Conservation (phyloP, 202 grass and related monocot genomes). For the Elaeis oleifera region DNA sequence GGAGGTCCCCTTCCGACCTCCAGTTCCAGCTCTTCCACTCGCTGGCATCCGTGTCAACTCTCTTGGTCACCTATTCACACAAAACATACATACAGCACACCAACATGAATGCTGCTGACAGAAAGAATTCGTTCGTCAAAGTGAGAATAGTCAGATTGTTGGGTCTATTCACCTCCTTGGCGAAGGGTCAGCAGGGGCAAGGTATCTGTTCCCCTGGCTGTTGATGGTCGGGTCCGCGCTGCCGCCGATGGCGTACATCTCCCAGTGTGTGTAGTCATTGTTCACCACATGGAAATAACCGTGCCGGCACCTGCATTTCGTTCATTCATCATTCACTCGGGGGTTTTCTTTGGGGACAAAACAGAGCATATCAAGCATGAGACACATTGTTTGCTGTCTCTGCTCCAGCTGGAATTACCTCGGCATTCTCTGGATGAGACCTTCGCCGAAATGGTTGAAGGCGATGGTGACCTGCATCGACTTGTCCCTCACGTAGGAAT, state of each 20-base stretch:
- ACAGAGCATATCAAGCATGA: background rate
- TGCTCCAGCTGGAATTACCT: background rate
- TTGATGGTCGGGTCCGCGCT: slow-evolving; percentile 14
- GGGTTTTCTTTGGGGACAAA: too few species aligned
- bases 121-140: background rate
- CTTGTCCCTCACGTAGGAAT: slow-evolving; percentile 14
- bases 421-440: slow-evolving; percentile 23
- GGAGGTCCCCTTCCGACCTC: slow-evolving; percentile 18
- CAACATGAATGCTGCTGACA: background rate
- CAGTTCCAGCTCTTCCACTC: slow-evolving; percentile 17
- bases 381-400: background rate
- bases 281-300: slow-evolving; percentile 22
- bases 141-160: too few species aligned
- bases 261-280: slow-evolving; percentile 23
- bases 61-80: slow-evolving; percentile 8
- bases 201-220: slow-evolving; percentile 23
- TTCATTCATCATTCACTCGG: too few species aligned
- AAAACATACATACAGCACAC: background rate
- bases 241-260: slow-evolving; percentile 21
- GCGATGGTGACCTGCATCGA: slow-evolving; percentile 20
- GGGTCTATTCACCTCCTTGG: slow-evolving; percentile 9
- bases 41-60: slow-evolving; percentile 1
- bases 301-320: slow-evolving; percentile 17
- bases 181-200: slow-evolving; percentile 7
- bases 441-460: slow-evolving; percentile 22